Evolutionary conservation across 2,329 filamentous ascomycete genomes (phyloP), one percentile per base, ranked within the genome.

Genomic region (Aspergillus sp.): DNA sequence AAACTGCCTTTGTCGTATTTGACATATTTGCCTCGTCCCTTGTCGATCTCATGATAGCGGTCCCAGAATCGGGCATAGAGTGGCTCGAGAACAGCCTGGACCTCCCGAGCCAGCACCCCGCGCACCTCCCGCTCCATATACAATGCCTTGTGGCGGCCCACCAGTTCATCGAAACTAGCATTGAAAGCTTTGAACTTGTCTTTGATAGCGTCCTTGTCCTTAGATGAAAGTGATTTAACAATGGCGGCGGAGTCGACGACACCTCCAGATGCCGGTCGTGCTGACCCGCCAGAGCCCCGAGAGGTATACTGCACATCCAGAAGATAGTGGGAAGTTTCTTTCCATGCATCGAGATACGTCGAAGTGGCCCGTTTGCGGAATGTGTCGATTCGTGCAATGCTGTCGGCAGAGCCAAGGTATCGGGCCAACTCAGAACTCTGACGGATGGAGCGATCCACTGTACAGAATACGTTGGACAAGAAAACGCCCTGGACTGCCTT

Each of bases 21-120:
- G 75, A 96, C 92, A 77, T 98, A 96, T 78, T 99, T 99, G 68
- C 94, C 94, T 79, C 93, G 96, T 61, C 95, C 95, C 81, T 96
- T 97, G 78, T 98, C 94, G 65, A 98, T 88, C 78, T 98, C 95
- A 74, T 97, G 93, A 74, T 99, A 99, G 27, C 94, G 86, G 77
- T 98, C 95, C 88, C 92, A 98, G 78, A 99, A 99, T 49, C 95
- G 86, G 63, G 90, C 90, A 79, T 99, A 99, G 13, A 99, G 83
- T 57, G 94, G 93, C 78, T 98, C 94, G 58, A 99, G 88, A 79
- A 96, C 91, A 69, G 89, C 88, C 75, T 95, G 91, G 64, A 98
- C 89, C 71, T 97, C 93, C 68, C 89, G 88, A 15, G 87, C 88
- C 70, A 98, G 85, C 77, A 90, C 86, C 63, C 86, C 84, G 47